Evolutionary conservation across 2,329 filamentous ascomycete species (phyloP).

Genomic region (Alternaria ventricosa): DNA sequence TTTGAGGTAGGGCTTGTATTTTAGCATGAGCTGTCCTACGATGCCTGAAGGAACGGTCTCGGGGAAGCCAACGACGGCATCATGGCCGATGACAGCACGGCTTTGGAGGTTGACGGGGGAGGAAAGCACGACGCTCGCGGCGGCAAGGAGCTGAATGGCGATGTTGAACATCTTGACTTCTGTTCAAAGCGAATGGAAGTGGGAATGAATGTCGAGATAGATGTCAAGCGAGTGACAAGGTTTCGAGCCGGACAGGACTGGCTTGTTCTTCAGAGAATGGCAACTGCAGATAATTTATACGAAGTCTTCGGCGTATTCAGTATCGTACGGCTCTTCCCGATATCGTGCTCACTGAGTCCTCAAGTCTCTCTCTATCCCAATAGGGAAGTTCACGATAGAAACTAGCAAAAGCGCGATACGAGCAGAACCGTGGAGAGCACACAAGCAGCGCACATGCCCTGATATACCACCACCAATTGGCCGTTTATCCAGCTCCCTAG

Average conservation of each 20-base stretch:
- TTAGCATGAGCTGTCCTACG: constrained; percentile 58
- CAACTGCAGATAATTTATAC: constrained; percentile 1
- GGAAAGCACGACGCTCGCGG: constrained; percentile 28
- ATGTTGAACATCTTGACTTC: constrained; percentile 33
- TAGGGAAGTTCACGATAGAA: constrained; percentile 3
- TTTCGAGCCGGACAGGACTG: neutral
- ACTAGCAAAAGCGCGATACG: neutral
- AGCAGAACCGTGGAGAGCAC: neutral
- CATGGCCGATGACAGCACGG: constrained; percentile 53
- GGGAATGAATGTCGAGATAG: neutral
- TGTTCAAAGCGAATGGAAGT: neutral
- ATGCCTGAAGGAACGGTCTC: constrained; percentile 59
- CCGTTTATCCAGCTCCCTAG: neutral
- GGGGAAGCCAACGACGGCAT: constrained; percentile 61
- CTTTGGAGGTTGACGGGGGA: constrained; percentile 36
- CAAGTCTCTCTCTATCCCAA: neutral
- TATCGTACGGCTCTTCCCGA: neutral
- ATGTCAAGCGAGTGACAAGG: neutral
- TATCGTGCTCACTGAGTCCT: neutral
- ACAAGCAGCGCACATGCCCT: constrained; percentile 12
- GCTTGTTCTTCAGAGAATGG: neutral
- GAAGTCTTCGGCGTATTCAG: neutral
- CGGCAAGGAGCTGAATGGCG: constrained; percentile 30
- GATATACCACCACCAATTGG: constrained; percentile 7
- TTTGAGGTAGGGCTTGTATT: constrained; percentile 63